Conservation (phyloP, 495 filamentous ascomycete genomes). For the Thermothielavioides terrestris region DNA sequence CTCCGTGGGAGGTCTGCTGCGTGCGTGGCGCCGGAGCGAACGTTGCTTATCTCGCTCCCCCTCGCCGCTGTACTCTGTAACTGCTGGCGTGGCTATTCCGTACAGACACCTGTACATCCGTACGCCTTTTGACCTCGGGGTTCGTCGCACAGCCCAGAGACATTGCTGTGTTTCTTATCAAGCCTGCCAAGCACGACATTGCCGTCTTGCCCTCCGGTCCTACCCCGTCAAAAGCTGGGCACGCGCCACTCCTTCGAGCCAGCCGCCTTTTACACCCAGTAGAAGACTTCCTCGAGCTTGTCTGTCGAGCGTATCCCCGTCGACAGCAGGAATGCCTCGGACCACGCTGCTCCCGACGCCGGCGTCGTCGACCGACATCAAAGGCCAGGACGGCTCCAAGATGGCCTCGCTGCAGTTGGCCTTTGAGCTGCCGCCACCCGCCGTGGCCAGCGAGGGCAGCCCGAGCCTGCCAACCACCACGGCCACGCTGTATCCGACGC, state of each 20-base stretch:
- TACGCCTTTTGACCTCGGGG: no score
- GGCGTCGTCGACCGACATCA: conserved; percentile 73
- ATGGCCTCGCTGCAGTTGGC: conserved; percentile 38
- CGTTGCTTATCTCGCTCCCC: no score
- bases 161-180: not conserved
- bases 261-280: no score
- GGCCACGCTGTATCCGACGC: conserved; percentile 30
- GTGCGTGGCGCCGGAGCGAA: no score
- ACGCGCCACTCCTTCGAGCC: not conserved
- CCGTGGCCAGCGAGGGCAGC: conserved; percentile 43
- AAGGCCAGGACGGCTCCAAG: conserved; percentile 64
- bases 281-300: no score
- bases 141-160: not conserved
- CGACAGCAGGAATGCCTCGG: conserved; percentile 52
- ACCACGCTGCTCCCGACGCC: conserved; percentile 70
- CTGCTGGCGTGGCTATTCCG: no score
- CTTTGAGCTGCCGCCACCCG: conserved; percentile 81
- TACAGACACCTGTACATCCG: no score
- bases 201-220: no score
- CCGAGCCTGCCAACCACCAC: conserved; percentile 23
- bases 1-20: not conserved
- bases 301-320: no score
- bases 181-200: conserved; percentile 1
- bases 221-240: conserved; percentile 6
- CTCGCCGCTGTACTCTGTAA: no score